Evolutionary conservation across 306 rosid genomes (phyloP).

Genomic region (Lagenaria siceraria): DNA sequence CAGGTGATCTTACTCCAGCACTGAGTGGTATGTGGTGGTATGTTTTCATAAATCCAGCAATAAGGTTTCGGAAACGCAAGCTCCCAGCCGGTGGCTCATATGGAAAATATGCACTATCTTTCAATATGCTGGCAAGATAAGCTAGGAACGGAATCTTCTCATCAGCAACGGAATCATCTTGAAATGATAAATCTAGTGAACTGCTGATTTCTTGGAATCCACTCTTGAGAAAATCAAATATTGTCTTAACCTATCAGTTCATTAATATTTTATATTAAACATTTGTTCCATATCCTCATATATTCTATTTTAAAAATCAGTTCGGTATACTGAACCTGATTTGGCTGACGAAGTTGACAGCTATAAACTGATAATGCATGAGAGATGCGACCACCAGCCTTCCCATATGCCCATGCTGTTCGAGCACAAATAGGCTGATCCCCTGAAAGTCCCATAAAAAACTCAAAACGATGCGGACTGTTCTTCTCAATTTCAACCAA

Average conservation of each 20-base stretch:
- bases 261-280: slow-evolving; percentile 15
- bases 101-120: slow-evolving; percentile 48
- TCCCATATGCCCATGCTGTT: slow-evolving; percentile 93
- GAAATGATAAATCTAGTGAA: slow-evolving; percentile 83
- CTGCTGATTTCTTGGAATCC: slow-evolving; percentile 94
- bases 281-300: slow-evolving; percentile 8
- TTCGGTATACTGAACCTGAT: slow-evolving; percentile 46
- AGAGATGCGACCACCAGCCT: slow-evolving; percentile 79
- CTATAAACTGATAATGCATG: slow-evolving; percentile 97
- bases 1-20: slow-evolving; percentile 46
- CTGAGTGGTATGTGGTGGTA: slow-evolving; percentile 85
- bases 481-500: slow-evolving; percentile 96
- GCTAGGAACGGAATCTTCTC: slow-evolving; percentile 95
- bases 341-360: slow-evolving; percentile 94
- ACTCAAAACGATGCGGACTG: slow-evolving; percentile 97
- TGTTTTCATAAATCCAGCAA: slow-evolving; percentile 86
- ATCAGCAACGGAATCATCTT: slow-evolving; percentile 93
- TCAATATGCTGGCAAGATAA: slow-evolving; percentile 61
- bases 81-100: slow-evolving; percentile 97
- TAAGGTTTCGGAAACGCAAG: slow-evolving; percentile 72
- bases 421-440: slow-evolving; percentile 97
- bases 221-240: slow-evolving; percentile 77
- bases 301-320: slow-evolving; percentile 12
- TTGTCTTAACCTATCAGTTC: slow-evolving; percentile 67
- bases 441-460: slow-evolving; percentile 96